Evolutionary conservation across 2,329 filamentous ascomycete species (phyloP).

Genomic region (Tolypocladium cylindrosporum): DNA sequence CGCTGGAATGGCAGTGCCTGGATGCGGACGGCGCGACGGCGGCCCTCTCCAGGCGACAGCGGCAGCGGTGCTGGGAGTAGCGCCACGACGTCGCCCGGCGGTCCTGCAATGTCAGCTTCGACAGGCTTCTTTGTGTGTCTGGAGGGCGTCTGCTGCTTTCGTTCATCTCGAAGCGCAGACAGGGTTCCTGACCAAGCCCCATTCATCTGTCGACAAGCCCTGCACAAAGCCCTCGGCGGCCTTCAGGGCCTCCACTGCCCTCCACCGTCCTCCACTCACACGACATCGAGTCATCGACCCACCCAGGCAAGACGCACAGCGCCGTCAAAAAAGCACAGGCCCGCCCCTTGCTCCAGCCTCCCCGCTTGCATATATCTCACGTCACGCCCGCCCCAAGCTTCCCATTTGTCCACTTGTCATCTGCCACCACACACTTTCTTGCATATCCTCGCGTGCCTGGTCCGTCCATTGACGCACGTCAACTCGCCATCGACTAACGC

Average conservation of each 20-base stretch:
- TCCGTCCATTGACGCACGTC: constrained; percentile 4
- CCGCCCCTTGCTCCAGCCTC: constrained; percentile 2
- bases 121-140: not conserved
- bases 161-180: not conserved
- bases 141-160: constrained; percentile 1
- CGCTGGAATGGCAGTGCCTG: not conserved
- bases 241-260: not conserved
- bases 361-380: constrained; percentile 16
- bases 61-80: not conserved
- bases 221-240: constrained; percentile 1
- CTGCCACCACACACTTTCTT: constrained; percentile 3
- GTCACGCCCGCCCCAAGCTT: constrained; percentile 7
- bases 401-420: constrained; percentile 10
- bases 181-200: not conserved
- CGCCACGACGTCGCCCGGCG: not conserved
- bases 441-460: not conserved
- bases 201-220: constrained; percentile 1
- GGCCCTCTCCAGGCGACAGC: not conserved
- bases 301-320: not conserved
- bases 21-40: not conserved
- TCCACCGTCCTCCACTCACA: not conserved
- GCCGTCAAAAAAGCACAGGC: not conserved
- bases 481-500: constrained; percentile 6
- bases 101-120: not conserved
- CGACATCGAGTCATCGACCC: constrained; percentile 1